Evolutionary conservation across 2,329 filamentous ascomycete genomes (phyloP).

Genomic region (Zelopaecilomyces penicillatus): DNA sequence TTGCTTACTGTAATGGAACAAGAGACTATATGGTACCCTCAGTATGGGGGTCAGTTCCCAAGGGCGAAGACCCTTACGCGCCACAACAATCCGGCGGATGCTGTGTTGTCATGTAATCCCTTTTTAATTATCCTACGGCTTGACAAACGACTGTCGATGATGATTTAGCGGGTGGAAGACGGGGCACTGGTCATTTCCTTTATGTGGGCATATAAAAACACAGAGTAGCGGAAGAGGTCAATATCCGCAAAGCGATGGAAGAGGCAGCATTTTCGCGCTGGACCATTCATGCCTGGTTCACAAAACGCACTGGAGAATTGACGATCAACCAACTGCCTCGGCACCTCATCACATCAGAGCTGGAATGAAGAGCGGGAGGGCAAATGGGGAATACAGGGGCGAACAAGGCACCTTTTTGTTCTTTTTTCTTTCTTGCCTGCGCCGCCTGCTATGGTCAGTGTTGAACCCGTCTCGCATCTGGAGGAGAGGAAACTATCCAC

Average conservation of each 20-base stretch:
- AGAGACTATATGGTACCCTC: constrained; percentile 99
- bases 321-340: constrained; percentile 7
- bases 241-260: constrained; percentile 16
- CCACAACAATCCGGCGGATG: constrained; percentile 88
- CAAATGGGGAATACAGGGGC: constrained; percentile 2
- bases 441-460: no score
- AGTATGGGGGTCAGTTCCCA: constrained; percentile 90
- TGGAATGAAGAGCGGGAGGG: constrained; percentile 1
- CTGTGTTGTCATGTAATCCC: constrained; percentile 81
- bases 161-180: constrained; percentile 10
- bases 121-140: constrained; percentile 1
- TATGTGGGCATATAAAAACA: not conserved
- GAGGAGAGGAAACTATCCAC: constrained; percentile 9
- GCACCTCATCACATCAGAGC: constrained; percentile 8
- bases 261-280: constrained; percentile 6
- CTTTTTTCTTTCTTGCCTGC: constrained; percentile 5
- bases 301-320: not conserved
- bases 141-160: constrained; percentile 17
- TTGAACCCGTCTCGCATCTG: constrained; percentile 2
- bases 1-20: constrained; percentile 95
- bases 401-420: constrained; percentile 1
- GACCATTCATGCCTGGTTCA: not conserved
- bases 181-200: constrained; percentile 2
- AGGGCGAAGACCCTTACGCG: constrained; percentile 96
- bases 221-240: constrained; percentile 12